These are phyloP conservation scores for Avena sativa DNA, from an alignment of 176 grass and related monocot species.

Conservation along the genomic window DNA sequence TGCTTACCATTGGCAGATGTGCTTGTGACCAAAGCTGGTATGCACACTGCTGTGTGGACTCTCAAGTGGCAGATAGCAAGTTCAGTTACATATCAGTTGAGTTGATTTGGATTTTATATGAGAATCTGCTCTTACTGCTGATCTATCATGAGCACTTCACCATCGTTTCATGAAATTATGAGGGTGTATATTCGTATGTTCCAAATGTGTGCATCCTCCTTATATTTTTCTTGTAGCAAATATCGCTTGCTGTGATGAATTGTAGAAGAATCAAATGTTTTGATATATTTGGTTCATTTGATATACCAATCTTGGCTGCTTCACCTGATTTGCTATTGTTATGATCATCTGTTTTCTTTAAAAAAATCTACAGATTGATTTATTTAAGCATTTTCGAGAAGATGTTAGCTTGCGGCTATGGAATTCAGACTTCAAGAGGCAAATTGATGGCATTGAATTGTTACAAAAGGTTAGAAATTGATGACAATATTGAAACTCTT, in stretches of 20 bases:
- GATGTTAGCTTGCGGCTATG: constrained; percentile 90
- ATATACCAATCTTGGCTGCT: neutral
- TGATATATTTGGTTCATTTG: neutral
- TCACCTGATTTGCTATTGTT: neutral
- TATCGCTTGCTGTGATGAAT: neutral
- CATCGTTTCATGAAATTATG: neutral
- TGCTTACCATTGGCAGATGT: neutral
- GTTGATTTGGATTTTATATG: constrained; percentile 20
- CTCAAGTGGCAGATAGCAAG: neutral
- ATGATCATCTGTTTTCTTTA: neutral
- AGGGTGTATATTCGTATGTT: neutral
- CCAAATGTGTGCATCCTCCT: neutral
- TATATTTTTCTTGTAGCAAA: constrained; percentile 18
- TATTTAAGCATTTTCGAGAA: constrained; percentile 94
- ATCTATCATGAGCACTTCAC: neutral
- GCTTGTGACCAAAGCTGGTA: constrained; percentile 3
- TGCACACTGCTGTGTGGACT: neutral
- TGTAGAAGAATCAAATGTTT: neutral
- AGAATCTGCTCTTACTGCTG: neutral
- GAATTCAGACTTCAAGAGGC: constrained; percentile 97
- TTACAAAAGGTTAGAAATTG: constrained; percentile 84
- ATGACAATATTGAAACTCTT: constrained; percentile 34
- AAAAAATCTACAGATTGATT: constrained; percentile 67
- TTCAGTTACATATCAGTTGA: neutral
- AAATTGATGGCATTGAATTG: constrained; percentile 96